Base-by-base conservation (phyloP, 768 basidiomycete genomes). In the Hericium coralloides region DNA sequence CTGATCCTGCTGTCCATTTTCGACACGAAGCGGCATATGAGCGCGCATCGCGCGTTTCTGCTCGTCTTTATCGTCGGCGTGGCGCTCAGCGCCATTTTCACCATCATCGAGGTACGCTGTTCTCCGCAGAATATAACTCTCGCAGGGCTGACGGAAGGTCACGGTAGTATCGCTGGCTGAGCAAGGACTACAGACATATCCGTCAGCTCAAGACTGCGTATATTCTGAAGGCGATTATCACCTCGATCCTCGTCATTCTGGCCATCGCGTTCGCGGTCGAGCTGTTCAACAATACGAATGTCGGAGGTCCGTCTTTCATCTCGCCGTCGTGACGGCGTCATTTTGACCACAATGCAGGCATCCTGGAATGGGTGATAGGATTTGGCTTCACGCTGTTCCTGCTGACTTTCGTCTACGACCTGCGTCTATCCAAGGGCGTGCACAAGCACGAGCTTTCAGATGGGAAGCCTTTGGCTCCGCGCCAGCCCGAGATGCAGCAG, bases 11-110 rank as follows among this genome's bases (percentile, higher is more conserved):
- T 92, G 1, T 83, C 87, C 4, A 72, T 87, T 3, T 85, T 89
- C 65, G 89, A 92, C 65, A 86, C 85, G 0, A 74, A 75, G 58
- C 77, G 78, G 2, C 74, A 79, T 67, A 58, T 73, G 2, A 73
- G 67, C 25, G 64, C 75, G 6, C 89, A 92, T 65, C 67, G 81
- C 17, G 59, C 70, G 12, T 89, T 88, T 62, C 76, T 92, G 15
- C 74, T 88, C 23, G 70, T 90, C 9, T 92, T 90, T 69, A 83
- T 90, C 52, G 49, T 85, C 38, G 89, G 89, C 12, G 85, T 89
- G 4, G 79, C 76, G 2, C 64, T 90, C 37, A 85, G 83, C 57
- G 85, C 87, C 20, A 80, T 91, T 38, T 91, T 90, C 71, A 86
- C 86, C 7, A 72, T 89, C 22, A 55, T 79, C 8, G 88, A 92